Conservation (phyloP, 2,329 filamentous ascomycete genomes). For the Aureobasidium pullulans region DNA sequence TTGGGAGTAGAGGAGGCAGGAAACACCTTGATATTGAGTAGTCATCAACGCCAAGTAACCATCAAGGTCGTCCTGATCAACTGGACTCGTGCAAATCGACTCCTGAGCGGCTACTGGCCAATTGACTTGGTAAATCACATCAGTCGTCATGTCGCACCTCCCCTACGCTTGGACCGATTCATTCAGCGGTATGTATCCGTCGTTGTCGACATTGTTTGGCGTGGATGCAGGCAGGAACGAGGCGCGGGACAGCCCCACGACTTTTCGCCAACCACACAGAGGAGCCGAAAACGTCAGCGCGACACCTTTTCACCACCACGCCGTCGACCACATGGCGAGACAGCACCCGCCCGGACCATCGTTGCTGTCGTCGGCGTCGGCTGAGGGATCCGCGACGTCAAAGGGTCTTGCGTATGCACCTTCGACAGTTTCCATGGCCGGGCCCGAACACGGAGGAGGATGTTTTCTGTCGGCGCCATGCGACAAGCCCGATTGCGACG, state of each 20-base stretch:
- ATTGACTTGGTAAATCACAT: neutral
- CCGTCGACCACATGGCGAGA: slow-evolving; percentile 6
- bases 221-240: neutral
- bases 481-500: slow-evolving; percentile 30
- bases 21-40: no score
- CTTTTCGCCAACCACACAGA: neutral
- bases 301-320: neutral
- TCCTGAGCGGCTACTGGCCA: slow-evolving; percentile 5
- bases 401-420: neutral
- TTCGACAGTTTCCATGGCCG: no score
- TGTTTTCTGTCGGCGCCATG: slow-evolving; percentile 19
- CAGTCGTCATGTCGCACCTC: slow-evolving; percentile 1
- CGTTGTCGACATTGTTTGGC: neutral
- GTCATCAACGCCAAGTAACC: neutral
- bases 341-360: neutral
- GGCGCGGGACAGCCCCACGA: slow-evolving; percentile 10
- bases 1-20: no score
- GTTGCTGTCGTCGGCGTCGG: neutral
- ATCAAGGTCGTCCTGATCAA: slow-evolving; percentile 17
- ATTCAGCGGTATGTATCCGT: neutral
- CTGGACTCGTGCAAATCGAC: neutral
- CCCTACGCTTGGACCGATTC: slow-evolving; percentile 12
- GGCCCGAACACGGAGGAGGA: neutral
- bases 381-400: neutral
- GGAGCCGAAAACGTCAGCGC: slow-evolving; percentile 12